Evolutionary conservation across 768 basidiomycete genomes (phyloP).

Genomic region (Termitomyces sp.): DNA sequence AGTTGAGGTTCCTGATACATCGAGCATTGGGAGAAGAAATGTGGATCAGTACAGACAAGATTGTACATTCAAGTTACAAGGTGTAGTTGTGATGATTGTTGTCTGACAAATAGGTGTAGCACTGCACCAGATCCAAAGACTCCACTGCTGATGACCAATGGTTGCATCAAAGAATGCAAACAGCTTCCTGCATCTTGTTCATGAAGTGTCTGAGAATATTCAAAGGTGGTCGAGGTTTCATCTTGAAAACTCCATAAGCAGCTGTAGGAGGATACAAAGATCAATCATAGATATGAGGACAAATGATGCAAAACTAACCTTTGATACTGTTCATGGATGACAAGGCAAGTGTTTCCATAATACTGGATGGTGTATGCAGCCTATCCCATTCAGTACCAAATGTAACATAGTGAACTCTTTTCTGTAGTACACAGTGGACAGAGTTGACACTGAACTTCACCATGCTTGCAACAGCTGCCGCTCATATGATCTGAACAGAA

Average conservation of each 20-base stretch:
- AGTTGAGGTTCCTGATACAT: no score
- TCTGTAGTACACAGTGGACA: slow-evolving; percentile 70
- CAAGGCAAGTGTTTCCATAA: slow-evolving; percentile 91
- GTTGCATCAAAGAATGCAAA: no score
- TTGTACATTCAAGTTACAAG: no score
- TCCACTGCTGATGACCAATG: no score
- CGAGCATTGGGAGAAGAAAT: no score
- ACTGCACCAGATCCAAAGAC: no score
- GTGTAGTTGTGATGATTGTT: no score
- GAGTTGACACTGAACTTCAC: slow-evolving; percentile 97
- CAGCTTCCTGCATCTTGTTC: no score
- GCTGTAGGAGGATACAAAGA: slow-evolving; percentile 43
- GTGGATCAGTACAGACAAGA: no score
- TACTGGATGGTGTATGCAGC: slow-evolving; percentile 67
- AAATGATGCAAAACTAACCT: slow-evolving; percentile 49
- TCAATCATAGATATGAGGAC: slow-evolving; percentile 1
- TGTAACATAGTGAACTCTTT: slow-evolving; percentile 89
- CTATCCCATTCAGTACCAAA: slow-evolving; percentile 97
- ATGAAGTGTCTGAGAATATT: no score
- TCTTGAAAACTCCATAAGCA: slow-evolving; percentile 93
- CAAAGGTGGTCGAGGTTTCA: no score
- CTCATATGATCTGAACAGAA: slow-evolving; percentile 95
- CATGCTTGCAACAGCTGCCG: slow-evolving; percentile 91
- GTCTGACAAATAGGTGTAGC: no score
- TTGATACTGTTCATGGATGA: slow-evolving; percentile 91